Evolutionary conservation across 1,139 yeast genomes (phyloP), one percentile per base, ranked within the genome.

Genomic region (Yamadazyma mexicana): DNA sequence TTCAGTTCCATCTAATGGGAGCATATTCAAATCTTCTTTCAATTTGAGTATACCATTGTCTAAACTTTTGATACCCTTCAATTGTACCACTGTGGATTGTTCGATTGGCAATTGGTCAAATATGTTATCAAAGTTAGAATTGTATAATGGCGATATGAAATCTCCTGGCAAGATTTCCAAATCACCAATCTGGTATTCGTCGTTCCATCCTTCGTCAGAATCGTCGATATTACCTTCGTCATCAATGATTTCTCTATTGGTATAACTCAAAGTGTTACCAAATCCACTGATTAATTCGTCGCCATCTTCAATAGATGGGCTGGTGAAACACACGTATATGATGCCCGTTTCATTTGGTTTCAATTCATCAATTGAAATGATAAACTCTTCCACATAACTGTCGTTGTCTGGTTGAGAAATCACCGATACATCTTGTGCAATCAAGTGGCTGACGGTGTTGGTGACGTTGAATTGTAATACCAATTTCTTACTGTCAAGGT

Each of bases 141-240:
- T 79, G 60, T 81, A 89, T 24, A 88, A 73, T 39, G 96, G 95
- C 40, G 68, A 64, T 41, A 89, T 73, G 63, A 83, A 92, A 61
- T 89, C 97, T 35, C 96, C 96, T 11, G 94, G 85, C 29, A 68
- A 69, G 40, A 92, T 59, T 44, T 79, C 83, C 58, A 91, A 71
- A 47, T 85, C 85, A 60, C 91, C 97, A 49, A 92, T 78, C 59
- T 85, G 94, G 64, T 91, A 92, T 63, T 89, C 96, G 61, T 92
- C 98, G 44, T 87, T 84, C 77, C 84, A 88, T 3, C 96, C 97
- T 54, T 86, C 95, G 41, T 87, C 96, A 40, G 72, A 77, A 25
- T 73, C 75, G 44, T 77, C 85, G 37, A 74, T 66, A 41, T 87
- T 82, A 26, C 84, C 83, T 7, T 79, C 75, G 38, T 89, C 84